phyloP scores from a whole-genome alignment of 768 basidiomycete species.

The Amanita thiersii region DNA sequence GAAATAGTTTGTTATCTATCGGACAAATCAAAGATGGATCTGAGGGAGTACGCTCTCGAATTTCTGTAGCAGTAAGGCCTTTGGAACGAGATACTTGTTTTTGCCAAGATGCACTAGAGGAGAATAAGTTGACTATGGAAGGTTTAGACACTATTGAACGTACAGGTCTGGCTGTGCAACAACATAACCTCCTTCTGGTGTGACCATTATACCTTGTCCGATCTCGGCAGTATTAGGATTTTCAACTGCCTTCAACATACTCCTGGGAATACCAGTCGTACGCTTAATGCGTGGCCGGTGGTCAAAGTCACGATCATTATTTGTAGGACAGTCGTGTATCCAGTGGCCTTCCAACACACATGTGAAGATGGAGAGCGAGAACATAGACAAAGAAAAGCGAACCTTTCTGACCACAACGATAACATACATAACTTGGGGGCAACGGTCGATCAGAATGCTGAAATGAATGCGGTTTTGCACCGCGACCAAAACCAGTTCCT shows the following conservation, averaged over 20 bases:
- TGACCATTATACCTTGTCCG: slow-evolving; percentile 92
- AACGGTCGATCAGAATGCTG: slow-evolving; percentile 68
- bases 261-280: slow-evolving; percentile 96
- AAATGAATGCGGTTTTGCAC: slow-evolving; percentile 48
- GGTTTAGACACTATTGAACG: slow-evolving; percentile 23
- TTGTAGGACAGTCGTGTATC: slow-evolving; percentile 99
- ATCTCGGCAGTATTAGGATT: slow-evolving; percentile 66
- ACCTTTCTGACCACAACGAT: slow-evolving; percentile 98
- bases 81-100: slow-evolving; percentile 79
- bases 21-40: slow-evolving; percentile 80
- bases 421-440: slow-evolving; percentile 95
- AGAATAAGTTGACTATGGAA: neutral
- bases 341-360: slow-evolving; percentile 70
- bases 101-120: slow-evolving; percentile 82
- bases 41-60: slow-evolving; percentile 77
- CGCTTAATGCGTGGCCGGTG: slow-evolving; percentile 93
- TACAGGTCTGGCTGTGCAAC: slow-evolving; percentile 95
- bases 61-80: slow-evolving; percentile 77
- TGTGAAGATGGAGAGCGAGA: neutral
- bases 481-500: slow-evolving; percentile 53
- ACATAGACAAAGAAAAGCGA: slow-evolving; percentile 12
- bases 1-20: slow-evolving; percentile 88
- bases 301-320: slow-evolving; percentile 92
- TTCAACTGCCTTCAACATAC: slow-evolving; percentile 94
- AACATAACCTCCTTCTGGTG: slow-evolving; percentile 96